Conservation (phyloP, 2,329 filamentous ascomycete species). For the Nemania sp. region DNA sequence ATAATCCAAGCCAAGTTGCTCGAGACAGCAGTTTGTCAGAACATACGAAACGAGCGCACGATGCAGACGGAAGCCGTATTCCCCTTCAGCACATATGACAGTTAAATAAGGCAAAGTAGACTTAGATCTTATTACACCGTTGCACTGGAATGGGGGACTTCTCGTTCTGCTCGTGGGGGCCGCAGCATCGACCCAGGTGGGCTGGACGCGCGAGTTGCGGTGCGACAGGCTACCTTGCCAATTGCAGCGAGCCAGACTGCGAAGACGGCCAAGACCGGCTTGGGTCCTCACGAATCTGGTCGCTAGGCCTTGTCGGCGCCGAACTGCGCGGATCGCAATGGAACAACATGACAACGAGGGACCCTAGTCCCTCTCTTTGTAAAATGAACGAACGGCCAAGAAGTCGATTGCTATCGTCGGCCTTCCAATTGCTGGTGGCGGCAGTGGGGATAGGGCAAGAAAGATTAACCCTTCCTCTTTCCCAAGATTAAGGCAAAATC, state of each 20-base stretch:
- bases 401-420: constrained; percentile 19
- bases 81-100: constrained; percentile 1
- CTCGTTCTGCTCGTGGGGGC: constrained; percentile 45
- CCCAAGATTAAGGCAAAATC: constrained; percentile 19
- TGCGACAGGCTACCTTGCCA: constrained; percentile 19
- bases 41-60: constrained; percentile 40
- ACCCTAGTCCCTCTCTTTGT: constrained; percentile 3
- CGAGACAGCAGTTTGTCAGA: constrained; percentile 31
- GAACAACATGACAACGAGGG: constrained; percentile 33
- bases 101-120: constrained; percentile 2
- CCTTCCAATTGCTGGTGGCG: constrained; percentile 21
- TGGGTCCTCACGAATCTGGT: constrained; percentile 34
- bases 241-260: constrained; percentile 2
- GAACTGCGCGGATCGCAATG: constrained; percentile 41
- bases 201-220: constrained; percentile 36
- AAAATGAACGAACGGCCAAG: constrained; percentile 32
- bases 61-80: constrained; percentile 20
- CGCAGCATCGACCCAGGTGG: constrained; percentile 59
- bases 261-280: constrained; percentile 49
- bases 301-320: constrained; percentile 23
- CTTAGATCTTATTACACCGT: background rate
- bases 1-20: constrained; percentile 25
- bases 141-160: constrained; percentile 14
- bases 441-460: constrained; percentile 1
- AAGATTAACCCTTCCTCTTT: constrained; percentile 6